phyloP scores from a whole-genome alignment of 2,329 filamentous ascomycete genomes.

The Corinectria fuckeliana region DNA sequence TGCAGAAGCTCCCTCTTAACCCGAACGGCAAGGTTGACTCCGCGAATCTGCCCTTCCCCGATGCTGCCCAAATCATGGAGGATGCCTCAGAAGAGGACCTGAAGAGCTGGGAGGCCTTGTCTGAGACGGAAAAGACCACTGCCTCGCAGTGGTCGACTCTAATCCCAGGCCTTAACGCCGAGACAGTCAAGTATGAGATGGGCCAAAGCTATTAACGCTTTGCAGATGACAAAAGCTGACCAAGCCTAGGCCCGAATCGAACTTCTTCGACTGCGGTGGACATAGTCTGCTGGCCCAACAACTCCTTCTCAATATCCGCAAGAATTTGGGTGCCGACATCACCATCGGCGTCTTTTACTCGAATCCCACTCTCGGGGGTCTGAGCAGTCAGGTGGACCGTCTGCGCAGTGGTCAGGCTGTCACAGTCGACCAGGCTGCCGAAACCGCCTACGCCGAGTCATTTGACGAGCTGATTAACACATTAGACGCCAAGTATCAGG shows the following conservation, averaged over 20 bases:
- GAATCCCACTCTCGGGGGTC: slow-evolving; percentile 1
- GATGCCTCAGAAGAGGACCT: slow-evolving; percentile 46
- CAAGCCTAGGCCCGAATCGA: not conserved
- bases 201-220: too few species aligned
- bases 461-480: not conserved
- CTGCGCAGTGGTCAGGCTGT: slow-evolving; percentile 1
- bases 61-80: slow-evolving; percentile 67
- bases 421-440: not conserved
- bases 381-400: slow-evolving; percentile 9
- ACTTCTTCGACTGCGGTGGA: slow-evolving; percentile 49
- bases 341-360: slow-evolving; percentile 43
- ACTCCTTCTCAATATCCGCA: slow-evolving; percentile 68
- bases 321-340: slow-evolving; percentile 39
- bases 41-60: slow-evolving; percentile 79
- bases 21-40: slow-evolving; percentile 86
- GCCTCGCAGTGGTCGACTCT: slow-evolving; percentile 73
- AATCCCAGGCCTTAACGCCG: slow-evolving; percentile 69
- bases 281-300: slow-evolving; percentile 68
- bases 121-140: slow-evolving; percentile 49
- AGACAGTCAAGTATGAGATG: slow-evolving; percentile 49
- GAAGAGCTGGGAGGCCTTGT: slow-evolving; percentile 59
- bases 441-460: slow-evolving; percentile 1
- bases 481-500: slow-evolving; percentile 51
- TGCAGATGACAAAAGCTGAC: too few species aligned
- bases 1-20: slow-evolving; percentile 67